A percentile compares a stretch with the other conserved stretches of the same genome.
These are phyloP conservation scores for Escovopsis sp. DNA, from an alignment of 2,329 filamentous ascomycete genomes.

Conservation along the genomic window DNA sequence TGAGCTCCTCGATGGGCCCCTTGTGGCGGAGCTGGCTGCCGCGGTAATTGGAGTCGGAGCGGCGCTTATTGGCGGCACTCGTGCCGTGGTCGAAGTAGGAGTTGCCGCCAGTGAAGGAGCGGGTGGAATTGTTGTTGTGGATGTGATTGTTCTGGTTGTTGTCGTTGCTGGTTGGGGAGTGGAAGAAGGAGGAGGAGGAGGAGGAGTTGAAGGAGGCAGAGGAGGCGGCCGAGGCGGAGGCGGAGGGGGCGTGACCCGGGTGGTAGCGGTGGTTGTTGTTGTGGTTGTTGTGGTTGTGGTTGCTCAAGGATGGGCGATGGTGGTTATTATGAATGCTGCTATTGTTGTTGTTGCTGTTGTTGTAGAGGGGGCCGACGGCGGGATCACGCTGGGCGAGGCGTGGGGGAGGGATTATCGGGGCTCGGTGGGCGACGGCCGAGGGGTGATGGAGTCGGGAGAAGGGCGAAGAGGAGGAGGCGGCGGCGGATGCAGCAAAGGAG, in stretches of 20 bases:
- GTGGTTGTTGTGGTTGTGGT: no score
- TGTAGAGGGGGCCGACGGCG: conserved; percentile 20
- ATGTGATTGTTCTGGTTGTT: conserved; percentile 1
- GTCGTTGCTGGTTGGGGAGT: neutral
- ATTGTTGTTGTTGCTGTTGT: conserved; percentile 2
- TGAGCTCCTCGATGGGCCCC: conserved; percentile 34
- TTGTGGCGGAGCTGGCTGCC: conserved; percentile 5
- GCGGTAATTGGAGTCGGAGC: conserved; percentile 13
- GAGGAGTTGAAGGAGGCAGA: no score
- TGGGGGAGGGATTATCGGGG: conserved; percentile 35
- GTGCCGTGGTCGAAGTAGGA: conserved; percentile 13
- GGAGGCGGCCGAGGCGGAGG: no score
- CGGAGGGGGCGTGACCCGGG: no score
- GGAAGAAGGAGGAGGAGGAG: neutral
- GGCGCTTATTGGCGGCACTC: conserved; percentile 10
- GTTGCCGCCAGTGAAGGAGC: conserved; percentile 11
- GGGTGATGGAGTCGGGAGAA: conserved; percentile 7
- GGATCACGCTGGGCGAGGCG: conserved; percentile 30
- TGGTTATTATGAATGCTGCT: no score
- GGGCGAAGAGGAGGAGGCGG: no score
- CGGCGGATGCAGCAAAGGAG: no score
- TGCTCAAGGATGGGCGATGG: conserved; percentile 16
- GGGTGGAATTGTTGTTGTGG: no score
- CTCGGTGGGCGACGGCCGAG: conserved; percentile 16
- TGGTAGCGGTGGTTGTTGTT: neutral